Evolutionary conservation across 225 moss, liverwort and hornwort species (phyloP), one percentile per base, ranked within the genome.

Genomic region (Pseudisothecium myosuroides): DNA sequence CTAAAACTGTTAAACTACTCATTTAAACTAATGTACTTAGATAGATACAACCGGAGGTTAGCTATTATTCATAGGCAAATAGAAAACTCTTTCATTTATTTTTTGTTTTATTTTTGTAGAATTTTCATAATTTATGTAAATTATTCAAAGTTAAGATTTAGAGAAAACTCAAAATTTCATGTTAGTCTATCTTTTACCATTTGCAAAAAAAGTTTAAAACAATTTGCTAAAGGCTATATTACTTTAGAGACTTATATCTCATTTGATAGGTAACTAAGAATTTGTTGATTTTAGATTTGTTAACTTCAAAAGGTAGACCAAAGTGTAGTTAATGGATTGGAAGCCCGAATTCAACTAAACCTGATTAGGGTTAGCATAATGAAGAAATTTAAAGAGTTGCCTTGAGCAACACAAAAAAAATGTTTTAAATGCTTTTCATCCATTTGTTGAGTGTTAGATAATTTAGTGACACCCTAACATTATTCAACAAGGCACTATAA

Each of bases 1-100:
- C 7, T 13, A 34, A 50, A 21, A 32, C 1, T 3, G 0, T n/a
- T n/a, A n/a, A n/a, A n/a, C n/a, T n/a, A n/a, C 2, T 32, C 31
- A 75, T 76, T 12, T 76, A 8, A 34, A 1, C 7, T 21, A 32
- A 5, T 32, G 5, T 21, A 1, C 0, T 1, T 50, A 50, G 12
- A 49, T 31, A 20, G 18, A 47, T 49, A 75, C 19, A 49, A 75
- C 7, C 12, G 27, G 8, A 20, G 7, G 4, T 49, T 49, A 32
- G 1, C 31, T 31, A 18, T 49, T 49, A 47, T 10, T 74, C 29
- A 0, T 4, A 47, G 6, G 29, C 3, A 2, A 28, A 47, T 11
- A 0, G 2, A 71, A 45, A 29, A 18, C 5, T 27, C 3, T 47
- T 47, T 74, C 2, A 29, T 29, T 10, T 43, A 14, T 39, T 16